A percentile compares a stretch with the other conserved stretches of the same genome.
Evolutionary conservation across 768 basidiomycete genomes (phyloP).

Genomic region (Rhodosporidiobolus odoratus): DNA sequence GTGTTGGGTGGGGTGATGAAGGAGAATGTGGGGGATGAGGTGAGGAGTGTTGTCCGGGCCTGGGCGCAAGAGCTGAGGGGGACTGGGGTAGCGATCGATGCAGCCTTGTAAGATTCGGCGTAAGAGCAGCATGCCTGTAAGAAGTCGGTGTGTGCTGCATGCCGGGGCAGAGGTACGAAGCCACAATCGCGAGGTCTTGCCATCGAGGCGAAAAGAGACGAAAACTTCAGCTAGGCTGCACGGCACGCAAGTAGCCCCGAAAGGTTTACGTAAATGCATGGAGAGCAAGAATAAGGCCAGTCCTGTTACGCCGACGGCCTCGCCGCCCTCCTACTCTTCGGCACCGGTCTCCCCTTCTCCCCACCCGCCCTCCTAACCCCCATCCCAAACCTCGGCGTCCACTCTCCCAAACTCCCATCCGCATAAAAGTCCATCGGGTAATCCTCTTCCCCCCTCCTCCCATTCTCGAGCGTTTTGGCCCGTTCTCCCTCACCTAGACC

Average conservation of each 20-base stretch:
- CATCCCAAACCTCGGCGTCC: constrained; percentile 42
- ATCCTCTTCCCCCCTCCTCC: constrained; percentile 44
- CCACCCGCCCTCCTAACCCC: constrained; percentile 29
- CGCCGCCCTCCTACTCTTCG: constrained; percentile 20
- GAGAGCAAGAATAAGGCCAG: too few species aligned
- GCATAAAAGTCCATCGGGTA: constrained; percentile 99
- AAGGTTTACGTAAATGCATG: too few species aligned
- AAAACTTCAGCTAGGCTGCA: too few species aligned
- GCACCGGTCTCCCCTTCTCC: constrained; percentile 35
- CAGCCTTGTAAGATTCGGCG: not conserved
- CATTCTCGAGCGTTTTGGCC: constrained; percentile 39
- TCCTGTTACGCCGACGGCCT: too few species aligned
- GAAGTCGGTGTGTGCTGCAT: too few species aligned
- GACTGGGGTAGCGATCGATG: not conserved
- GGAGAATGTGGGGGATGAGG: not conserved
- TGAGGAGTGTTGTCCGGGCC: not conserved
- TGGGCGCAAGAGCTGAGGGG: constrained; percentile 6
- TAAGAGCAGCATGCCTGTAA: not conserved
- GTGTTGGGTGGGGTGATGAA: not conserved
- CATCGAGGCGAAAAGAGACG: too few species aligned
- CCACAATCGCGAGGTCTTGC: too few species aligned
- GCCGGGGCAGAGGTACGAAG: too few species aligned
- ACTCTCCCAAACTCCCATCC: constrained; percentile 45
- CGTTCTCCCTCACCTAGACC: not conserved
- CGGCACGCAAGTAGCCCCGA: too few species aligned